Percentiles rank a stretch among this genome's conserved stretches.
phyloP scores from a whole-genome alignment of 2,329 filamentous ascomycete species.

The Colletotrichum camelliae region DNA sequence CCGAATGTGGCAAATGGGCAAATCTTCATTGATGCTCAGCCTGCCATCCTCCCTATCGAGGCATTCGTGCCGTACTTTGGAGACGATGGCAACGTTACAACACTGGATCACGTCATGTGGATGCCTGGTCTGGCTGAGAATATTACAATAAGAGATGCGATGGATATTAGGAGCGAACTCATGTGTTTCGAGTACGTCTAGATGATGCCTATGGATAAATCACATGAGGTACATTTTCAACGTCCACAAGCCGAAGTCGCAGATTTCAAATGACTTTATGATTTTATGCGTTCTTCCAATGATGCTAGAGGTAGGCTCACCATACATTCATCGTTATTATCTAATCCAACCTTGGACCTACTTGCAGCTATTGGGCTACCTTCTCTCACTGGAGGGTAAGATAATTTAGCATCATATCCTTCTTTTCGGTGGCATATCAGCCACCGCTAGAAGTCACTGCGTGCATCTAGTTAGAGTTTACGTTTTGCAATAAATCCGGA shows the following conservation, averaged over 20 bases:
- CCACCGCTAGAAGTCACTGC: background rate
- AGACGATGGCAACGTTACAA: background rate
- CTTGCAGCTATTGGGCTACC: background rate
- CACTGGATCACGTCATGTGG: background rate
- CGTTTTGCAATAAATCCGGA: background rate
- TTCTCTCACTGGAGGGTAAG: rapidly evolving
- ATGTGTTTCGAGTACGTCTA: background rate
- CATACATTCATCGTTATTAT: rapidly evolving
- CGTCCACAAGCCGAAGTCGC: background rate
- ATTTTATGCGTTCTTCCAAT: background rate
- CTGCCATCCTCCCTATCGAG: background rate
- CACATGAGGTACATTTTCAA: background rate
- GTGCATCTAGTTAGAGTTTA: background rate
- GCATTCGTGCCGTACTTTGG: background rate
- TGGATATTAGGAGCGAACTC: background rate
- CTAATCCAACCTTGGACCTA: rapidly evolving
- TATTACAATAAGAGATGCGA: background rate
- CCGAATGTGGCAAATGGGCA: background rate
- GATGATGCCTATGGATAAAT: background rate
- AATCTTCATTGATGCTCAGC: background rate
- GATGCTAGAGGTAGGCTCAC: background rate
- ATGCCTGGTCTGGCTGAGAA: background rate
- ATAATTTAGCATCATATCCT: background rate
- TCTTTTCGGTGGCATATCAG: background rate
- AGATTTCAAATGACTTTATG: rapidly evolving